phyloP scores from a whole-genome alignment of 495 filamentous ascomycete species.

The Talaromyces ruber region DNA sequence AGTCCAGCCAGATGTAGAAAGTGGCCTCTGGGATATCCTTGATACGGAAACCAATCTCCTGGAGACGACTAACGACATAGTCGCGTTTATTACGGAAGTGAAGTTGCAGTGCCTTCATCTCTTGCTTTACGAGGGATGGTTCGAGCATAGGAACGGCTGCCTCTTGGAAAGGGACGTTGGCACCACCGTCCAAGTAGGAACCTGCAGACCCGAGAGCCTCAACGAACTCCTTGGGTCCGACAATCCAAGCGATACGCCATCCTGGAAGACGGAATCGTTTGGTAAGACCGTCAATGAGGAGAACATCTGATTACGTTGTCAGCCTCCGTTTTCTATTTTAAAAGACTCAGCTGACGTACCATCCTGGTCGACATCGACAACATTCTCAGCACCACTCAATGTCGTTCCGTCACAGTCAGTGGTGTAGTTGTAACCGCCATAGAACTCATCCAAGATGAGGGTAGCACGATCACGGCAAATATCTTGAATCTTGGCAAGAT shows the following conservation, averaged over 20 bases:
- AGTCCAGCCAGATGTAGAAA: conserved; percentile 83
- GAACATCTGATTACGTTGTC: conserved; percentile 52
- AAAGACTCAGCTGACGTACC: conserved; percentile 20
- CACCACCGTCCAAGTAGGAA: conserved; percentile 91
- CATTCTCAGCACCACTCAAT: conserved; percentile 78
- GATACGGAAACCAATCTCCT: conserved; percentile 76
- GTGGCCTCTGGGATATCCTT: conserved; percentile 77
- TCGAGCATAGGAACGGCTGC: conserved; percentile 89
- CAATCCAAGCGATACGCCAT: conserved; percentile 94
- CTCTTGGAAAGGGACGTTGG: conserved; percentile 92
- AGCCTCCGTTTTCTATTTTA: conserved; percentile 22
- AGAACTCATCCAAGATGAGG: conserved; percentile 94
- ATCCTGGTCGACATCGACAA: conserved; percentile 61
- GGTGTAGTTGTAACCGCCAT: conserved; percentile 92
- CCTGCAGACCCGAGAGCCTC: conserved; percentile 88
- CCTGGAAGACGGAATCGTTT: conserved; percentile 95
- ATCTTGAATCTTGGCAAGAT: conserved; percentile 81
- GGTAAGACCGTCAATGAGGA: conserved; percentile 92
- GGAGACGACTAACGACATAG: conserved; percentile 70
- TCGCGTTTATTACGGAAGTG: conserved; percentile 90
- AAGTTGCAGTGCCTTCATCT: conserved; percentile 81
- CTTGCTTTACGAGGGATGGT: conserved; percentile 64
- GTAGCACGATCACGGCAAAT: conserved; percentile 86
- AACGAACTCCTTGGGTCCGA: conserved; percentile 95
- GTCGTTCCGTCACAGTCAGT: conserved; percentile 81